A percentile compares a stretch with the other conserved stretches of the same genome.
Evolutionary conservation across 768 basidiomycete species (phyloP).

Genomic region (Suillus ampliporus): DNA sequence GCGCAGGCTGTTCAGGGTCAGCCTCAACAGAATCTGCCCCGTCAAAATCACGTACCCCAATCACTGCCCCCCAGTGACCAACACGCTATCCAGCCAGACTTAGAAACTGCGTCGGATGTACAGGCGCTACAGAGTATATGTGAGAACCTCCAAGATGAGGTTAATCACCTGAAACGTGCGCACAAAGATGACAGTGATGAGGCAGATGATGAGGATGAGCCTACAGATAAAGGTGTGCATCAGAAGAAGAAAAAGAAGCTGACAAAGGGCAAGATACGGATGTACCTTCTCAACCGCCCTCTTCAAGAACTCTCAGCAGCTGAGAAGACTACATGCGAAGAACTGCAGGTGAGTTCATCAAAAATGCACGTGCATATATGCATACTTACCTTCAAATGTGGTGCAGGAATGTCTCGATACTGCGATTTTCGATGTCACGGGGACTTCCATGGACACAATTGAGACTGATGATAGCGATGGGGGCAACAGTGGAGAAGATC

Average conservation of each 20-base stretch:
- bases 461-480: too few relatives aligned
- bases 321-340: too few relatives aligned
- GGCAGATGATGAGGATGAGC: background rate
- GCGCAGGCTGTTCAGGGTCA: background rate
- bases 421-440: too few relatives aligned
- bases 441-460: too few relatives aligned
- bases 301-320: too few relatives aligned
- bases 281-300: background rate
- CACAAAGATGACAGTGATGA: background rate
- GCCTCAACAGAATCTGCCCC: slow-evolving; percentile 1
- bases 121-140: background rate
- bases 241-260: background rate
- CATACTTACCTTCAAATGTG: too few relatives aligned
- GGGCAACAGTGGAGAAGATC: too few relatives aligned
- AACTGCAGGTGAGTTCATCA: too few relatives aligned
- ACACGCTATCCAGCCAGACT: background rate
- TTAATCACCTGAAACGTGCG: background rate
- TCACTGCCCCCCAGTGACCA: background rate
- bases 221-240: background rate
- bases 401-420: too few relatives aligned
- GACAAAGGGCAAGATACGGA: background rate
- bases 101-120: background rate
- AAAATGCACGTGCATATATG: too few relatives aligned
- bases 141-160: background rate
- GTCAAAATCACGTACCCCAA: background rate